Conservation (phyloP, 2,329 filamentous ascomycete genomes). For the Triangularia verruculosa region DNA sequence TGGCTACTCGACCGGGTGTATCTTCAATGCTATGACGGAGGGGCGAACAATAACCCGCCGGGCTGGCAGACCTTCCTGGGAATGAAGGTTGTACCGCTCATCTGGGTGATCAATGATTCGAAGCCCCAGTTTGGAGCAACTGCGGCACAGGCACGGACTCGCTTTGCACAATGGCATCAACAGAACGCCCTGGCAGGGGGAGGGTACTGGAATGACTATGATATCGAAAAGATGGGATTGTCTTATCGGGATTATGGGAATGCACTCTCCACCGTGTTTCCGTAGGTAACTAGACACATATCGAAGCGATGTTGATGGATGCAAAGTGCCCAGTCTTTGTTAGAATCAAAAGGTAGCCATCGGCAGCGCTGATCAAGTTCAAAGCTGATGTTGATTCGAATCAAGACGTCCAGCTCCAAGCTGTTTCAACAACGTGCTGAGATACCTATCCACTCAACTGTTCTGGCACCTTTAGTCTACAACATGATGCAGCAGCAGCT, state of each 20-base stretch:
- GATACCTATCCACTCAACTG: too few species aligned
- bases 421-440: too few species aligned
- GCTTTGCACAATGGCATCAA: slow-evolving; percentile 36
- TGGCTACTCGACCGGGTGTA: slow-evolving; percentile 39
- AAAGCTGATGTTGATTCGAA: too few species aligned
- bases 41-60: slow-evolving; percentile 39
- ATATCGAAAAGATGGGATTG: slow-evolving; percentile 43
- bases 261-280: slow-evolving; percentile 28
- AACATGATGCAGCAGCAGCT: too few species aligned
- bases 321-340: too few species aligned
- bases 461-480: too few species aligned
- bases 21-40: slow-evolving; percentile 46
- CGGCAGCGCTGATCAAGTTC: too few species aligned
- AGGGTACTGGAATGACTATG: slow-evolving; percentile 47
- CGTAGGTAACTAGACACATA: too few species aligned
- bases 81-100: slow-evolving; percentile 41
- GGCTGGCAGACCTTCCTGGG: slow-evolving; percentile 39
- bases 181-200: slow-evolving; percentile 35
- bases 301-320: too few species aligned
- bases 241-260: slow-evolving; percentile 37
- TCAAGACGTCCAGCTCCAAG: too few species aligned
- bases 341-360: too few species aligned
- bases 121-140: slow-evolving; percentile 42
- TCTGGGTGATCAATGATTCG: slow-evolving; percentile 47
- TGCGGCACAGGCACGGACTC: slow-evolving; percentile 35